Base-by-base conservation (phyloP, 345 rosid genomes). In the Leavenworthia alabamica region DNA sequence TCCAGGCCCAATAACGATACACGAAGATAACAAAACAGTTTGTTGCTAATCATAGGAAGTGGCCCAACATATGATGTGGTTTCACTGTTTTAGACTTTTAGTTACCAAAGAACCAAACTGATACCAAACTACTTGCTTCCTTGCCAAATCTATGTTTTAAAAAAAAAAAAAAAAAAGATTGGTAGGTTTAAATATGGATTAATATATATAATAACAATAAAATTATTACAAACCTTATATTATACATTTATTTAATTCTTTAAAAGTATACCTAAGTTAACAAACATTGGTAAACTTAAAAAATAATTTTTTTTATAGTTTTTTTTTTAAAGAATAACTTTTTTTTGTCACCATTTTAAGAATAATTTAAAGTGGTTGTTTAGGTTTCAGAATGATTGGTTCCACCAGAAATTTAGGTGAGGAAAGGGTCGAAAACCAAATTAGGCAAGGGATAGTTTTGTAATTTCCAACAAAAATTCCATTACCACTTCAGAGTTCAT, bases 371-470 rank as follows among this genome's bases (percentile, higher is more conserved):
- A 11, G 40, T 33, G 29, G 43, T 53, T 33, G 58, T n/a, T 33
- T 53, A 53, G 42, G 42, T 33, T 53, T 19, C 4, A 54, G 60
- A 54, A 54, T 54, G 60, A 54, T 55, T 55, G 60, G 60, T 55
- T 13, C 13, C 15, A 55, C 60, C 60, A 36, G 45, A 55, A 36
- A 22, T 12, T 55, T 55, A 37, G 46, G 60, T 55, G 32, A 22
- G 2, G 1, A 55, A 37, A 36, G 13, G 17, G 20, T 20, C 12
- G 3, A 36, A 36, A 55, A 14, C 20, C 8, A 23, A 55, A 37
- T 14, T 37, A 37, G 46, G 15, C 7, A 35, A 22, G 5, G 29
- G 22, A 3, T 23, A 23, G 13, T 4, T 22, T 37, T 3, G 60
- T 55, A 23, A 13, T 13, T 55, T 7, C 3, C 0, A 10, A 6